Percentiles rank a stretch among this genome's conserved stretches.
Conservation (phyloP, 352 stramenopile genomes). For the Globisporangium nagaii region DNA sequence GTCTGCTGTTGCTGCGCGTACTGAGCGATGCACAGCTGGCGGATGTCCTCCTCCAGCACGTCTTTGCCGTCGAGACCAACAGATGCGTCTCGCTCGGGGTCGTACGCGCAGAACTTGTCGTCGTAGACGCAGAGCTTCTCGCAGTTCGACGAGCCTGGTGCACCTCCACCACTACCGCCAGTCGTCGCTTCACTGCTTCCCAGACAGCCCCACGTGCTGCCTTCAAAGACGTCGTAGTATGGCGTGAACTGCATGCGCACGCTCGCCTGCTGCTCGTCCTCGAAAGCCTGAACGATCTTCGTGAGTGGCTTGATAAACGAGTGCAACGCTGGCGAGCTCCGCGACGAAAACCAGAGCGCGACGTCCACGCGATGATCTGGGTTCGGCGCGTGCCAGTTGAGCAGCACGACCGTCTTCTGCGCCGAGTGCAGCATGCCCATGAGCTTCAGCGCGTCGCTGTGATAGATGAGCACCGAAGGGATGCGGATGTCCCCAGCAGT, state of each 20-base stretch:
- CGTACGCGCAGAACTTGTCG: conserved; percentile 23
- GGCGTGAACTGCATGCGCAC: not conserved
- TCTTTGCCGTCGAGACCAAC: conserved; percentile 23
- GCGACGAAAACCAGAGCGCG: conserved; percentile 26
- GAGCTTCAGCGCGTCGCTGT: conserved; percentile 13
- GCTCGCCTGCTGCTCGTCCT: not conserved
- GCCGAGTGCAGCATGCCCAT: conserved; percentile 8
- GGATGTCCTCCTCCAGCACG: conserved; percentile 21
- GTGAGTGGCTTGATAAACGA: conserved; percentile 18
- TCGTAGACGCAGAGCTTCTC: conserved; percentile 19
- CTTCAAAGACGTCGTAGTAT: conserved; percentile 3
- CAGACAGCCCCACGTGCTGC: not conserved
- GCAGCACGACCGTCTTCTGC: conserved; percentile 12
- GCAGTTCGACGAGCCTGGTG: conserved; percentile 3
- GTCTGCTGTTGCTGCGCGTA: conserved; percentile 1
- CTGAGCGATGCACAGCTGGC: conserved; percentile 20
- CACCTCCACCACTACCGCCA: not conserved
- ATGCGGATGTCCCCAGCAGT: conserved; percentile 20
- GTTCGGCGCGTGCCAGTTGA: conserved; percentile 6
- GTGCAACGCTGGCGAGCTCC: conserved; percentile 12
- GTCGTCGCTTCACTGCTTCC: not conserved
- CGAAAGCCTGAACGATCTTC: not conserved
- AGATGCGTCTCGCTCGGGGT: conserved; percentile 23
- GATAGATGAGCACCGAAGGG: conserved; percentile 22
- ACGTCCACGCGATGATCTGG: conserved; percentile 17